phyloP scores from a whole-genome alignment of 768 basidiomycete species.

The Peribolospora baueri region DNA sequence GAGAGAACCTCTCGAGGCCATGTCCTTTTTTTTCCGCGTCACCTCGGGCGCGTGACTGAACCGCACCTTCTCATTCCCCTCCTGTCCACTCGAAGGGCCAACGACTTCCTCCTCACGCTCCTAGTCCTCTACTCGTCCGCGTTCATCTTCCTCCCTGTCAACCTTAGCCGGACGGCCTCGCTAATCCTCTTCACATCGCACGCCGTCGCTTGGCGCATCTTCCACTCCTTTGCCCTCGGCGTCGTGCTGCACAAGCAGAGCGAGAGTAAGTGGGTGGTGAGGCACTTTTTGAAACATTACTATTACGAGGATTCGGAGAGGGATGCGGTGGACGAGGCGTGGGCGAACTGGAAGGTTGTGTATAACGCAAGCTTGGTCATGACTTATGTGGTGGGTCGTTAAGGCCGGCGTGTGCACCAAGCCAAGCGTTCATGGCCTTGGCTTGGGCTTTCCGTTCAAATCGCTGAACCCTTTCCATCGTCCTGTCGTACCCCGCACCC shows the following conservation, averaged over 20 bases:
- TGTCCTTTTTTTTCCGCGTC: not conserved
- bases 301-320: conserved; percentile 51
- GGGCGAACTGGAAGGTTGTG: conserved; percentile 76
- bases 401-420: not conserved
- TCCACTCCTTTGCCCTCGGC: conserved; percentile 75
- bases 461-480: not conserved
- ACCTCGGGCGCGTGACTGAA: not conserved
- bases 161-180: conserved; percentile 26
- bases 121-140: conserved; percentile 43
- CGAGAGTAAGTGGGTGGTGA: conserved; percentile 61
- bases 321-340: conserved; percentile 74
- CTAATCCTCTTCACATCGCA: conserved; percentile 56
- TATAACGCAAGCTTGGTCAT: conserved; percentile 85
- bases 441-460: not conserved
- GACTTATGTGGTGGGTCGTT: conserved; percentile 48
- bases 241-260: conserved; percentile 61
- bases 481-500: not conserved
- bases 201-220: conserved; percentile 57
- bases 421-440: not conserved
- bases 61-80: conserved; percentile 11
- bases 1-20: conserved; percentile 10
- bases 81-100: conserved; percentile 31
- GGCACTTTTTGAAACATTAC: conserved; percentile 71
- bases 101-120: conserved; percentile 57
- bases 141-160: conserved; percentile 33